Percentiles rank a stretch among this genome's conserved stretches.
These are phyloP conservation scores for Mycoemilia scoparia DNA, from an alignment of 192 early-diverging fungal genomes.

Conservation along the genomic window DNA sequence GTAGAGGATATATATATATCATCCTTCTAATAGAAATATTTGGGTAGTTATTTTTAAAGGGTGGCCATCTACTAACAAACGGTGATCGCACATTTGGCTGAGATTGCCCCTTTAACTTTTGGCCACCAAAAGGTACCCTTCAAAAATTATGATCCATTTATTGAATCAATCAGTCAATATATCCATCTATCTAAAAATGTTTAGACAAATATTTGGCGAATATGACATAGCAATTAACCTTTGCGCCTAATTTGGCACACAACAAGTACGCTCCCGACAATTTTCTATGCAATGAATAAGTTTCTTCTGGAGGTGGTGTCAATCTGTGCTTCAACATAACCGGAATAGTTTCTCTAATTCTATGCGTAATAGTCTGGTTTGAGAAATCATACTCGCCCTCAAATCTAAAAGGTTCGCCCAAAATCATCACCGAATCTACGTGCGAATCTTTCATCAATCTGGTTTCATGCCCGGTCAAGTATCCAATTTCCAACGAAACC, in stretches of 20 bases:
- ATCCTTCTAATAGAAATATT: too few species aligned
- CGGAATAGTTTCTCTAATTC: constrained; percentile 77
- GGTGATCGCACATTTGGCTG: too few species aligned
- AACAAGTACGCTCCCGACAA: constrained; percentile 82
- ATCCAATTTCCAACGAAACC: constrained; percentile 69
- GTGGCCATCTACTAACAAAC: too few species aligned
- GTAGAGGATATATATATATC: too few species aligned
- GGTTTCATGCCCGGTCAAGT: constrained; percentile 86
- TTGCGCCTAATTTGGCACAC: constrained; percentile 59
- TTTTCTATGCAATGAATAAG: constrained; percentile 88
- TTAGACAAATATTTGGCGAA: too few species aligned
- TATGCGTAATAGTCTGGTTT: constrained; percentile 59
- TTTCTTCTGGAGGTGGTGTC: constrained; percentile 96
- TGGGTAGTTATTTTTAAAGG: too few species aligned
- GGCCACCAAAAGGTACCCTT: too few species aligned
- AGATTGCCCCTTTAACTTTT: too few species aligned
- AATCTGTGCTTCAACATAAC: constrained; percentile 85
- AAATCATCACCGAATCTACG: constrained; percentile 65
- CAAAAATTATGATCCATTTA: too few species aligned
- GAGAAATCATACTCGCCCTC: constrained; percentile 56
- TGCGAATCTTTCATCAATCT: constrained; percentile 74
- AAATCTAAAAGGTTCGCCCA: constrained; percentile 67
- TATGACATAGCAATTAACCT: constrained; percentile 27
- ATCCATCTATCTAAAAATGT: too few species aligned
- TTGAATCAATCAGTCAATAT: too few species aligned